Conservation (phyloP, 2,329 filamentous ascomycete species). For the Xylariaceae sp. region DNA sequence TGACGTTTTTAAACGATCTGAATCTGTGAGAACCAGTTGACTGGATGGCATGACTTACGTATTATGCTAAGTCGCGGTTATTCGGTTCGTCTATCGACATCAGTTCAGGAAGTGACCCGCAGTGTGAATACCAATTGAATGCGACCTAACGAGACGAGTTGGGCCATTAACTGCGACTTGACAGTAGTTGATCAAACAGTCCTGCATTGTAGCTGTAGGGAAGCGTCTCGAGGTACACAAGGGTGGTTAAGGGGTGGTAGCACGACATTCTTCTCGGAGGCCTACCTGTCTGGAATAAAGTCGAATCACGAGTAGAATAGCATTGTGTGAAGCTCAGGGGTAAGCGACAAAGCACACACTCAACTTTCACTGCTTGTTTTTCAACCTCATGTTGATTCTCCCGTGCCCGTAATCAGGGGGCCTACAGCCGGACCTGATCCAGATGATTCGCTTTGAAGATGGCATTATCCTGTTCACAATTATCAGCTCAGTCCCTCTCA, state of each 20-base stretch:
- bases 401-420: neutral
- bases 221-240: neutral
- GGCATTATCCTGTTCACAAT: slow-evolving; percentile 19
- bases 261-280: neutral
- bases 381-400: neutral
- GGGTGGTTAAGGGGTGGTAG: neutral
- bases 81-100: too few relatives aligned
- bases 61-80: too few relatives aligned
- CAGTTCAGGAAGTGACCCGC: too few relatives aligned
- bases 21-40: neutral
- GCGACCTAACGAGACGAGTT: too few relatives aligned
- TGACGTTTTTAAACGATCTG: neutral
- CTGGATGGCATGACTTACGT: neutral
- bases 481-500: slow-evolving; percentile 1
- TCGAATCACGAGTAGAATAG: neutral
- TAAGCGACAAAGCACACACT: too few relatives aligned
- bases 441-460: slow-evolving; percentile 23
- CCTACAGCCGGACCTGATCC: slow-evolving; percentile 13
- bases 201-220: neutral
- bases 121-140: too few relatives aligned
- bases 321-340: neutral
- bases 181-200: too few relatives aligned
- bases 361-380: too few relatives aligned
- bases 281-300: neutral
- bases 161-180: too few relatives aligned